These are phyloP conservation scores for Stentor roeselii DNA, from an alignment of 73 alveolate species.

Conservation along the genomic window DNA sequence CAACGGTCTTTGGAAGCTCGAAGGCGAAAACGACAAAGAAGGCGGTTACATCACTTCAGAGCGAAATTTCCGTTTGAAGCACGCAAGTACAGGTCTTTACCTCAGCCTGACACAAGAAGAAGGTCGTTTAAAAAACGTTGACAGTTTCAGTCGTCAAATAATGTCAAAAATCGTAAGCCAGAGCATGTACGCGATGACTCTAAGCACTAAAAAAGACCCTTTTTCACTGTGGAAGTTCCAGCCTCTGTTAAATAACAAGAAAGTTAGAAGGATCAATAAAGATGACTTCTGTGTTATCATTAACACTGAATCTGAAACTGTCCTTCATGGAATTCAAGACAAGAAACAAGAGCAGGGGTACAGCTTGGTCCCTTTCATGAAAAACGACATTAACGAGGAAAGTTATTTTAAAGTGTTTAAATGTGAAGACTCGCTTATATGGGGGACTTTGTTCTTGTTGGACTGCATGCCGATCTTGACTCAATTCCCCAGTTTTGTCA, in stretches of 20 bases:
- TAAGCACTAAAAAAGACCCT: background rate
- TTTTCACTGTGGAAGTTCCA: background rate
- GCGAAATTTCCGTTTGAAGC: background rate
- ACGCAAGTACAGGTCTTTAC: constrained; percentile 8
- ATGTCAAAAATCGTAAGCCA: background rate
- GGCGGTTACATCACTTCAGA: constrained; percentile 1
- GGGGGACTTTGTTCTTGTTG: constrained; percentile 15
- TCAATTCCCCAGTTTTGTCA: background rate
- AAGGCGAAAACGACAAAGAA: background rate
- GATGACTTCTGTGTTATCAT: background rate
- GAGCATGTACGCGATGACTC: background rate
- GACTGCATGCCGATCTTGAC: constrained; percentile 26
- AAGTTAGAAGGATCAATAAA: background rate
- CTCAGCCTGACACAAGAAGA: background rate
- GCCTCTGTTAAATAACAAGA: background rate
- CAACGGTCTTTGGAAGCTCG: constrained; percentile 20
- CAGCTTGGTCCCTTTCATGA: constrained; percentile 7
- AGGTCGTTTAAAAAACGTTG: background rate
- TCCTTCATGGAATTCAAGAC: constrained; percentile 9
- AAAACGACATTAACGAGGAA: background rate
- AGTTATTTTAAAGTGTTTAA: background rate
- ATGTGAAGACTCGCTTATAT: background rate
- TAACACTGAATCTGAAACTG: background rate
- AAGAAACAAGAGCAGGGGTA: background rate
- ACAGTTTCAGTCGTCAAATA: background rate